These are phyloP conservation scores for Wickerhamomyces tratensis DNA, from an alignment of 805 yeast genomes.

Conservation along the genomic window DNA sequence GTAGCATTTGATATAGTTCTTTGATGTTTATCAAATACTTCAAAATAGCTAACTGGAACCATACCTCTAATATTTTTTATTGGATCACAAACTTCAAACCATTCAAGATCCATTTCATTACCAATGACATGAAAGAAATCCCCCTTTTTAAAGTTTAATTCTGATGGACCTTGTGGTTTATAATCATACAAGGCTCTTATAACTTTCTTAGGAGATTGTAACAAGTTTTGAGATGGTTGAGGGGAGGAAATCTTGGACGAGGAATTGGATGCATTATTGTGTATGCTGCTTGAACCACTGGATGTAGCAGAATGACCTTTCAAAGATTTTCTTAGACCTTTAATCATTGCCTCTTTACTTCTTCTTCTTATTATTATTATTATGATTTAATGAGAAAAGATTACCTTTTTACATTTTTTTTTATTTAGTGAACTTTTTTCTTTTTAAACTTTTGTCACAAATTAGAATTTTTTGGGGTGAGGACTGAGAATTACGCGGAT, in stretches of 20 bases:
- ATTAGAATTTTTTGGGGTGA: too few species aligned
- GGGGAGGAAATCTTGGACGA: constrained; percentile 14
- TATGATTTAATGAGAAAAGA: too few species aligned
- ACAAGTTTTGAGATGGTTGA: constrained; percentile 9
- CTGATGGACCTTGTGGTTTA: constrained; percentile 71
- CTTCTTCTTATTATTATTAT: too few species aligned
- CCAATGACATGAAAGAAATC: constrained; percentile 82
- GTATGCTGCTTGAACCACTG: neutral
- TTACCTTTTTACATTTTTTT: too few species aligned
- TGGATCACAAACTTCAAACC: constrained; percentile 90
- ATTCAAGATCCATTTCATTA: constrained; percentile 45
- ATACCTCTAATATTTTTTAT: constrained; percentile 66
- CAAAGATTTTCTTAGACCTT: constrained; percentile 15
- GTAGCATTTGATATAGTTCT: neutral
- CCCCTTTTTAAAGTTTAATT: constrained; percentile 68
- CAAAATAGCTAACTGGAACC: constrained; percentile 83
- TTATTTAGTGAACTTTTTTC: too few species aligned
- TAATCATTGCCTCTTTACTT: neutral
- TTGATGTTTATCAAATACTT: constrained; percentile 57
- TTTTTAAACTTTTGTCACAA: too few species aligned
- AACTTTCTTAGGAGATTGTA: constrained; percentile 65
- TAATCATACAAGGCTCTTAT: constrained; percentile 77
- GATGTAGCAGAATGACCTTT: constrained; percentile 5
- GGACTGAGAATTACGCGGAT: too few species aligned
- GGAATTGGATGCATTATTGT: constrained; percentile 8